Conservation (phyloP, 225 moss, liverwort and hornwort genomes). For the Polytrichum commune region DNA sequence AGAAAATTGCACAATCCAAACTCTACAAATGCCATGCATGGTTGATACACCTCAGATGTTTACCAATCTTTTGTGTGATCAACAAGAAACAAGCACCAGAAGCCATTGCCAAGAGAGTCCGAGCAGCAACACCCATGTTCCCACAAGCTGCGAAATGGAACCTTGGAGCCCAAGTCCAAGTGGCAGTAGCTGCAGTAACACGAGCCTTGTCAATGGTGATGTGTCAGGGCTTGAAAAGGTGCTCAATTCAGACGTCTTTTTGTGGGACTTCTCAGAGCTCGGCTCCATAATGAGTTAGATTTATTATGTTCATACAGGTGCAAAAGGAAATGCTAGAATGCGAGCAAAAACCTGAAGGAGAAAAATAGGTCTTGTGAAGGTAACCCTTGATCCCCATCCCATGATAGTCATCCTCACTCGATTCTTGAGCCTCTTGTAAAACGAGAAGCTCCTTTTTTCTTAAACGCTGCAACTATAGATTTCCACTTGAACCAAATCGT, state of each 20-base stretch:
- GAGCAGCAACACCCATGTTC: conserved; percentile 41
- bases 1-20: conserved; percentile 27
- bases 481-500: no score
- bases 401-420: background rate
- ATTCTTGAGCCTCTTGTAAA: background rate
- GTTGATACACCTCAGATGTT: conserved; percentile 36
- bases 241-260: conserved; percentile 61
- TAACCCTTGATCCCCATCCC: background rate
- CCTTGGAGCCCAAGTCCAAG: conserved; percentile 61
- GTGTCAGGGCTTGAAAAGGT: conserved; percentile 59
- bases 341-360: background rate
- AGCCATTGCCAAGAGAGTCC: conserved; percentile 54
- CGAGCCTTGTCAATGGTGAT: conserved; percentile 40
- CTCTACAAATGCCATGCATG: conserved; percentile 38
- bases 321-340: background rate
- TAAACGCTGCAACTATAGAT: no score
- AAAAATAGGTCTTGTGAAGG: background rate
- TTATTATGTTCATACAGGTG: background rate
- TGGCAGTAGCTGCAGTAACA: conserved; percentile 59
- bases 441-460: background rate
- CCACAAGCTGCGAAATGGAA: conserved; percentile 56
- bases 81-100: conserved; percentile 51
- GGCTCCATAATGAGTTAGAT: conserved; percentile 54
- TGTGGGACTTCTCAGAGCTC: conserved; percentile 67
- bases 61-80: conserved; percentile 39